Evolutionary conservation across 2,329 filamentous ascomycete genomes (phyloP), one percentile per base, ranked within the genome.

Genomic region (Trichophyton benhamiae): DNA sequence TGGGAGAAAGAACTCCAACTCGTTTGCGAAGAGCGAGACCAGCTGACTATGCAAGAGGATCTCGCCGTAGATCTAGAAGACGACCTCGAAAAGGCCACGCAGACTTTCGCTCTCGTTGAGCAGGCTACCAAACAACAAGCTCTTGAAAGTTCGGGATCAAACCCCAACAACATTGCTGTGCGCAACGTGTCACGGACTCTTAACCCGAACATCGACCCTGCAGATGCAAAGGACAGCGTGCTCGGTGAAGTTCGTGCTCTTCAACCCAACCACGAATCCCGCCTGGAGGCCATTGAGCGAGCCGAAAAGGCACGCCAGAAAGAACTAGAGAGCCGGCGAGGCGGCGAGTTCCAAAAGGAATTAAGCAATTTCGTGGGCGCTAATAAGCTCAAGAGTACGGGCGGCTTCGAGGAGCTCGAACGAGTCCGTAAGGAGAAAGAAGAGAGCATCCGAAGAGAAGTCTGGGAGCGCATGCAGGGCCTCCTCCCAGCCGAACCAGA

Each of bases 1-100:
- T 99, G 94, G 94, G 92, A 97, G 82, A 91, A 95, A 76, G 91
- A 97, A 74, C 80, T 99, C 53, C 90, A 97, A 74, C 87, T 92
- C 59, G 92, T 99, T 2, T 97, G 94, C 76, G 91, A 95, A 72
- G 94, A 96, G 70, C 86, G 91, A 66, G 92, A 97, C 71, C 86
- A 96, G 74, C 83, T 99, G 67, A 94, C 91, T 58, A 88, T 97
- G 80, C 92, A 96, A 79, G 94, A 99, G 77, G 94, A 97, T 68
- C 83, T 99, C 65, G 87, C 92, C 66, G 85, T 91, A 52, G 94
- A 99, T 77, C 77, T 99, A 65, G 86, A 94, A 69, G 91, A 96
- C 70, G 94, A 99, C 76, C 79, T 99, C 55, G 91, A 97, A 72
- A 96, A 97, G 77, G 91, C 92, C 0, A 85, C 86, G 0, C 88